Evolutionary conservation across 2,329 filamentous ascomycete species (phyloP), one percentile per base, ranked within the genome.

Genomic region (Berkeleyomyces basicola): DNA sequence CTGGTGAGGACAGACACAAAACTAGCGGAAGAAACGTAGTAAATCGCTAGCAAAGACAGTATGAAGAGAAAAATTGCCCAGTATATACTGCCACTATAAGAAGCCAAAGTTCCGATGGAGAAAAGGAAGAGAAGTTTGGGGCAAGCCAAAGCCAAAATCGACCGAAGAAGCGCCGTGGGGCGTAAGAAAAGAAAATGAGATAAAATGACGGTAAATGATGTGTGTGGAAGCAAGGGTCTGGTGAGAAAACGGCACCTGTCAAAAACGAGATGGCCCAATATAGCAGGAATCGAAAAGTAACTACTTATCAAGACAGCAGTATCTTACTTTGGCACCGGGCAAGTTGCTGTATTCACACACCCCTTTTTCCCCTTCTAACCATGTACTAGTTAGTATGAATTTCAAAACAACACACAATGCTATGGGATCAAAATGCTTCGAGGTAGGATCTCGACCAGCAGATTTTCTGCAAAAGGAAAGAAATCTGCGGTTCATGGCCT

Each of bases 151-250:
- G 68, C 64, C 58, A 43, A 68, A 66, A 70, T 66, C 65, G 66
- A 66, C 69, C 69, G 69, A 63, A 69, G 69, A 69, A 70, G 67
- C 67, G 69, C 69, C 69, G 69, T 63, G 66, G 46, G 55, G 33
- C 51, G 39, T 33, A 53, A 36, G 10, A 4, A 36, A 36, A 55
- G 51, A 39, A 36, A 4, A 33, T 14, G 7, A n/a, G 14, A 55
- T 36, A 39, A n/a, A 55, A 37, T n/a, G n/a, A 37, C 36, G 44
- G 49, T 23, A 23, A 23, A 23, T 23, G 36, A 7, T 33, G 44
- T 3, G 9, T 23, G 23, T 7, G 46, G 31, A 23, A 23, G 31
- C 46, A 49, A 49, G 23, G 23, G 23, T 23, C 23, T 23, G 23
- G 23, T 23, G 23, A 23, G 23, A 23, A 23, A 23, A 23, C 23